These are phyloP conservation scores for Penicillium macrosclerotiorum DNA, from an alignment of 495 filamentous ascomycete species.

Conservation along the genomic window DNA sequence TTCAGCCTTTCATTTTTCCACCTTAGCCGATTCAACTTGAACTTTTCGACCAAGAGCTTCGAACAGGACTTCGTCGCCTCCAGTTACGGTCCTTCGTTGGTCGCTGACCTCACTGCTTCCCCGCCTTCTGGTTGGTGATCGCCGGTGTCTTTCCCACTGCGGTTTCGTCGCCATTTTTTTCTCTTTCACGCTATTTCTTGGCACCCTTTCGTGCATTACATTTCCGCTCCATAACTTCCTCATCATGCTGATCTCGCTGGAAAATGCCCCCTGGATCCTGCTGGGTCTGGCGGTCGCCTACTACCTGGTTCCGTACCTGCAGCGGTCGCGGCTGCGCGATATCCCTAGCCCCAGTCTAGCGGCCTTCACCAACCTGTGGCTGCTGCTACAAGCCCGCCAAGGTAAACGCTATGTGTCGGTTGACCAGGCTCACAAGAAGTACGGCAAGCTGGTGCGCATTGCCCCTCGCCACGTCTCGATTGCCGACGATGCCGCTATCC, in stretches of 20 bases:
- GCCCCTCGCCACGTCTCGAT: slow-evolving; percentile 59
- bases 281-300: slow-evolving; percentile 53
- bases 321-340: slow-evolving; percentile 58
- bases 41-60: no score
- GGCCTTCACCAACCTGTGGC: slow-evolving; percentile 77
- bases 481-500: slow-evolving; percentile 58
- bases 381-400: slow-evolving; percentile 64
- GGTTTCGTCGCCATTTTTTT: not conserved
- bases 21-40: no score
- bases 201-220: not conserved
- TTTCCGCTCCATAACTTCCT: slow-evolving; percentile 1
- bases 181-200: no score
- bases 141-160: not conserved
- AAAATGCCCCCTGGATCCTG: slow-evolving; percentile 60
- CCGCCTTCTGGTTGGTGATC: not conserved
- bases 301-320: slow-evolving; percentile 69
- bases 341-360: slow-evolving; percentile 67
- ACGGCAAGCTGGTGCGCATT: slow-evolving; percentile 59
- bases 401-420: slow-evolving; percentile 68
- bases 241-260: slow-evolving; percentile 41
- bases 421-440: slow-evolving; percentile 69
- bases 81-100: not conserved
- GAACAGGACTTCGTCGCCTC: not conserved
- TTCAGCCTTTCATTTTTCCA: not conserved
- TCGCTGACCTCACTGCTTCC: not conserved